Conservation (phyloP, 2,329 filamentous ascomycete species). For the Sporothrix inflata region DNA sequence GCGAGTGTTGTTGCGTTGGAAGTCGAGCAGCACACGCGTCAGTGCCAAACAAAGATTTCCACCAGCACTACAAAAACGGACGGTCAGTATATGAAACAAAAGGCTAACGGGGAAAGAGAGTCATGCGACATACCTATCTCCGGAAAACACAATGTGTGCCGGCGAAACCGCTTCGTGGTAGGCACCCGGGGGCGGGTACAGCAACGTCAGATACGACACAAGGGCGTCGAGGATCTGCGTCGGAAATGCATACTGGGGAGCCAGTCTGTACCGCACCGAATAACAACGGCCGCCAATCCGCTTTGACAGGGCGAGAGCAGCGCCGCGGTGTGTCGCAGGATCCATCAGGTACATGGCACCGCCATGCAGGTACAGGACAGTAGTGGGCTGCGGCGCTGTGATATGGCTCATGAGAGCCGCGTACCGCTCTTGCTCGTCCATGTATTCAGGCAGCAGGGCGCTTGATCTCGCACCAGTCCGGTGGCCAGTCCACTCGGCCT, state of each 20-base stretch:
- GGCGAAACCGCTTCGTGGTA: constrained; percentile 68
- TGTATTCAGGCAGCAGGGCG: constrained; percentile 52
- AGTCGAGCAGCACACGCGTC: constrained; percentile 68
- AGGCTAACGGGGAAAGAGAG: too few species aligned
- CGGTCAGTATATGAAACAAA: too few species aligned
- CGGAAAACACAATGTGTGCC: constrained; percentile 69
- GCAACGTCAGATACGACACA: constrained; percentile 70
- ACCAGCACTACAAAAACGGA: constrained; percentile 65
- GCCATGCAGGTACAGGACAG: constrained; percentile 75
- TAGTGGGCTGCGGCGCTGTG: constrained; percentile 60
- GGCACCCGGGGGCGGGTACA: constrained; percentile 71
- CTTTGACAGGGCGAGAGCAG: constrained; percentile 65
- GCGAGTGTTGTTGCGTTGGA: constrained; percentile 51
- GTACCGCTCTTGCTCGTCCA: constrained; percentile 68
- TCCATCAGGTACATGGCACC: constrained; percentile 76
- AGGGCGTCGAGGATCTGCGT: constrained; percentile 73
- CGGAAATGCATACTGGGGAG: constrained; percentile 76
- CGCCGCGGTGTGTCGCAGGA: constrained; percentile 65
- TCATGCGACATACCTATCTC: constrained; percentile 60
- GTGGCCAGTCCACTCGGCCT: constrained; percentile 79
- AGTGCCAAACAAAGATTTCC: constrained; percentile 71
- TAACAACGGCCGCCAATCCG: constrained; percentile 69
- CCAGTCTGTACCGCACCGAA: constrained; percentile 73
- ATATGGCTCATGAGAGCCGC: constrained; percentile 68
- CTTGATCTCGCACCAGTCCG: constrained; percentile 56